Evolutionary conservation across 805 yeast species (phyloP).

Genomic region (Cephaloascus albidus): DNA sequence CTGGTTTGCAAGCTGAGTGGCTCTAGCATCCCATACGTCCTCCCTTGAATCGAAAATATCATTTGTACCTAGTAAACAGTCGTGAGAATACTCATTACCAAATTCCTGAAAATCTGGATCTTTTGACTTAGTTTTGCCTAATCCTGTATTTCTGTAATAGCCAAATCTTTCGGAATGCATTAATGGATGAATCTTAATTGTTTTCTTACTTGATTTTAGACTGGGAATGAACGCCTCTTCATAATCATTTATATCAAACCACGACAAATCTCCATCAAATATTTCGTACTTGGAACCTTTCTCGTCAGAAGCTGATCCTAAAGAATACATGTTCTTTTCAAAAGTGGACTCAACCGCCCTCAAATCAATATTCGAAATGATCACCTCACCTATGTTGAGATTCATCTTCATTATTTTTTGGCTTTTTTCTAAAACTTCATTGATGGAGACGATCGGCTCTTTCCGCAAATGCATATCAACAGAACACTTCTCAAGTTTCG

Average conservation of each 20-base stretch:
- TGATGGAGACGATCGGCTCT: conserved; percentile 22
- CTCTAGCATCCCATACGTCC: conserved; percentile 16
- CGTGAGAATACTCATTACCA: conserved; percentile 19
- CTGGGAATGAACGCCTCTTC: conserved; percentile 44
- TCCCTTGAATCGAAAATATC: conserved; percentile 19
- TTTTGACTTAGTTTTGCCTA: conserved; percentile 2
- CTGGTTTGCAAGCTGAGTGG: conserved; percentile 13
- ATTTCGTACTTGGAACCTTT: conserved; percentile 15
- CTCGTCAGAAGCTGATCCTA: conserved; percentile 5
- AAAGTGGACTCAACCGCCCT: conserved; percentile 45
- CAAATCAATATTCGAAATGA: conserved; percentile 46
- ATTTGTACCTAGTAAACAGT: conserved; percentile 16
- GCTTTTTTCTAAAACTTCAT: conserved; percentile 35
- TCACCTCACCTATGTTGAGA: conserved; percentile 60
- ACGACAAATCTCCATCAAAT: conserved; percentile 45
- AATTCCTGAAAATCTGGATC: conserved; percentile 6
- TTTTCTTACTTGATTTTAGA: conserved; percentile 22
- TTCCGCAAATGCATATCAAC: conserved; percentile 33
- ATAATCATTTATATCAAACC: conserved; percentile 59
- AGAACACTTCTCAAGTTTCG: conserved; percentile 24
- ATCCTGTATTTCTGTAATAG: conserved; percentile 53
- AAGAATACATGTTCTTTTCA: conserved; percentile 9
- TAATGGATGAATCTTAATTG: conserved; percentile 48
- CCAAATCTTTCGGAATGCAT: conserved; percentile 61
- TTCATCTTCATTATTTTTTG: conserved; percentile 45